phyloP scores from a whole-genome alignment of 1,284 basidiomycete species.

The Pisolithus thermaeus region DNA sequence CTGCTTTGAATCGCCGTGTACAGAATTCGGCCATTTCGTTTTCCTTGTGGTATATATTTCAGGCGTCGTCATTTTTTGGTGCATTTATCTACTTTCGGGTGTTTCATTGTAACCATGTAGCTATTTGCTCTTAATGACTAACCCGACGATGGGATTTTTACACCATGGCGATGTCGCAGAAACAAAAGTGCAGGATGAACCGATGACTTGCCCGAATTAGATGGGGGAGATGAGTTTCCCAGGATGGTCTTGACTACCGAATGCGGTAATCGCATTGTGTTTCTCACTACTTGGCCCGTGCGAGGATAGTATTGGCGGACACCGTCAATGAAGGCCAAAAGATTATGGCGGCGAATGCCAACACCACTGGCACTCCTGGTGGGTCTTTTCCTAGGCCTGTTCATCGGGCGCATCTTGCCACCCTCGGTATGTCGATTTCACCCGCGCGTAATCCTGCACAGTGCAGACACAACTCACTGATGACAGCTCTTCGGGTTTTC shows the following conservation, averaged over 20 bases:
- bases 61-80: constrained; percentile 5
- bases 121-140: background rate
- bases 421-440: constrained; percentile 34
- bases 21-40: background rate
- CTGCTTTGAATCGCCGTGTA: background rate
- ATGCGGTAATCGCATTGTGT: background rate
- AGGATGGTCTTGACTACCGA: background rate
- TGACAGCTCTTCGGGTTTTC: constrained; percentile 24
- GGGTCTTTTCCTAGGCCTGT: constrained; percentile 61
- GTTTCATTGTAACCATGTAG: background rate
- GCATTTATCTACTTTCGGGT: background rate
- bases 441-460: no score
- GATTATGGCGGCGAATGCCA: constrained; percentile 35
- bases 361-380: constrained; percentile 53
- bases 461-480: background rate
- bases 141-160: no score
- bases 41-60: background rate
- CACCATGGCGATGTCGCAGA: no score
- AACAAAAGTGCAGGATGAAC: background rate
- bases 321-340: constrained; percentile 23
- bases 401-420: constrained; percentile 53
- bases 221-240: no score
- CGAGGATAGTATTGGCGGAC: no score
- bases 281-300: background rate
- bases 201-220: no score